A percentile compares a stretch with the other conserved stretches of the same genome.
phyloP scores from a whole-genome alignment of 2,329 filamentous ascomycete genomes.

The Penicillium sp. region DNA sequence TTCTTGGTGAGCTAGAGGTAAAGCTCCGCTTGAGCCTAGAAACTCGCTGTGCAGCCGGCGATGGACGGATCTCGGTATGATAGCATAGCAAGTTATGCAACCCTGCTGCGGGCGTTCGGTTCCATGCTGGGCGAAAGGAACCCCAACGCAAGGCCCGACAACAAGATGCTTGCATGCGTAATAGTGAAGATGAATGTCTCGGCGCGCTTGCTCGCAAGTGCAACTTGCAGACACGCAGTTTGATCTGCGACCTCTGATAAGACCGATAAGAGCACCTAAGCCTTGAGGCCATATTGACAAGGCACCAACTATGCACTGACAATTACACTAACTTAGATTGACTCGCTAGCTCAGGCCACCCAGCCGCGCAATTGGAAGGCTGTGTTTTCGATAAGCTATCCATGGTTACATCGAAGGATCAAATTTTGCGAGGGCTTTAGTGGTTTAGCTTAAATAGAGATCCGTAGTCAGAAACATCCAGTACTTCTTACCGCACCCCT shows the following conservation, averaged over 20 bases:
- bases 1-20: conserved; percentile 15
- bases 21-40: conserved; percentile 20
- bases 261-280: background rate
- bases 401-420: background rate
- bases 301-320: background rate
- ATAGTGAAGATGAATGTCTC: background rate
- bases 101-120: conserved; percentile 1
- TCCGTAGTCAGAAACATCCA: background rate
- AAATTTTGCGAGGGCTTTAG: background rate
- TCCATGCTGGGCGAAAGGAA: conserved; percentile 27
- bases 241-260: background rate
- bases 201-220: background rate
- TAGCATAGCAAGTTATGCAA: conserved; percentile 12
- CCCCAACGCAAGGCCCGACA: conserved; percentile 27
- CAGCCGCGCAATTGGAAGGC: background rate
- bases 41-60: background rate
- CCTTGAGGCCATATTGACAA: background rate
- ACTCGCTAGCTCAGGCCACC: background rate
- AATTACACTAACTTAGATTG: background rate
- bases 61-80: conserved; percentile 8
- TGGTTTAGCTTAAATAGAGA: background rate
- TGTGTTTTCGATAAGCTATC: background rate
- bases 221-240: background rate
- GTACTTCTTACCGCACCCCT: background rate
- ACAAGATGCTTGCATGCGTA: conserved; percentile 34